Base-by-base conservation (phyloP, 2,329 filamentous ascomycete species). In the Aspergillus jensenii region DNA sequence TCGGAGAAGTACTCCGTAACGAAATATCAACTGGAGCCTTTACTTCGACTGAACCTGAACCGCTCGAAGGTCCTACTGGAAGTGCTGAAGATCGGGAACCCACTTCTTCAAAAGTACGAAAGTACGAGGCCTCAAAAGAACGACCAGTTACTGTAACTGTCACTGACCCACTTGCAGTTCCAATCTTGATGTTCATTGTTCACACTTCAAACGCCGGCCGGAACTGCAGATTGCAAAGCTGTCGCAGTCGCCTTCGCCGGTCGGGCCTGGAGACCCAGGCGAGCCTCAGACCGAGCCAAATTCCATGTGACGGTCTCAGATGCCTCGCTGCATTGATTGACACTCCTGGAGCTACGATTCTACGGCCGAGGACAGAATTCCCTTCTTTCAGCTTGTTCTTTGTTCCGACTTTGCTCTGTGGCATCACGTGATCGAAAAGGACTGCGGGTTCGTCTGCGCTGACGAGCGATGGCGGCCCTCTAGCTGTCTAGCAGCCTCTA, bases 401-500 rank as follows among this genome's bases (percentile, higher is more conserved):
- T 40, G 48, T 23, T 7, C 25, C 17, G 12, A 14, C 41, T 25
- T 14, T 19, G 12, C 11, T 14, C 11, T 23, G 21, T 23, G 14
- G 14, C 3, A 6, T 57, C 63, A 66, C 64, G 64, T 66, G 64
- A 66, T 40, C 19, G 47, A 59, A 33, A 25, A 33, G 52, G 50
- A 52, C 61, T 66, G 64, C 64, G 64, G 64, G 62, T 61, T 58
- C 23, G 56, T 59, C 54, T 57, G 15, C 58, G 59, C 52, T 50
- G 53, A 59, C 12, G 9, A 21, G 19, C 15, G 37, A 33, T n/a
- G 47, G 33, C 17, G 37, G 12, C 46, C 17, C 15, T 25, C 19
- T 6, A 7, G 7, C 6, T 1, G 6, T 25, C 27, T 9, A 31
- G 27, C 27, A 31, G 27, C 27, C 23, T 46, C 44, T 46, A n/a